phyloP scores from a whole-genome alignment of 345 rosid genomes.

The Ceriops zippeliana region DNA sequence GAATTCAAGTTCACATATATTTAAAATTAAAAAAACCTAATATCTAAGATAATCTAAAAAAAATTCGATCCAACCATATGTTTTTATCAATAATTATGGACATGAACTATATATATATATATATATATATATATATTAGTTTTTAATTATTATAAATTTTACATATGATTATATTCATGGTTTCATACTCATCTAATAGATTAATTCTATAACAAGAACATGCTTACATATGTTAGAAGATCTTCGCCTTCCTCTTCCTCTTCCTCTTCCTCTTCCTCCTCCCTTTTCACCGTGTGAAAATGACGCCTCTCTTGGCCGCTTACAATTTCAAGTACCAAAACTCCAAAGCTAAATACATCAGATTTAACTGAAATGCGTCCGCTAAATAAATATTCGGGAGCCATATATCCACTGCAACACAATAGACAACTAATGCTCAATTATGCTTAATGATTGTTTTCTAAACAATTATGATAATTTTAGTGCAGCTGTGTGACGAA shows the following conservation, averaged over 20 bases:
- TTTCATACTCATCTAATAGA: background rate
- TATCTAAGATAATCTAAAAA: too few species aligned
- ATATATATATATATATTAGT: too few species aligned
- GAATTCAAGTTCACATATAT: too few species aligned
- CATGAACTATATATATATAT: too few species aligned
- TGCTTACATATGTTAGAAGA: slow-evolving; percentile 31
- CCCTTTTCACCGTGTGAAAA: background rate
- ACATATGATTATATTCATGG: background rate
- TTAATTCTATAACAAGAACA: background rate
- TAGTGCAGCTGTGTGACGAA: background rate
- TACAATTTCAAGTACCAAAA: slow-evolving; percentile 28
- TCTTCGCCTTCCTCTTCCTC: slow-evolving; percentile 8
- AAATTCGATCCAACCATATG: too few species aligned
- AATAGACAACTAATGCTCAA: background rate
- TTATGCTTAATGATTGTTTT: background rate
- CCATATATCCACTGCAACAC: slow-evolving; percentile 41
- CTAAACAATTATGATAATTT: too few species aligned
- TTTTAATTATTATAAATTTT: too few species aligned
- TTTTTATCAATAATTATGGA: too few species aligned
- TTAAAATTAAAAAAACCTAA: too few species aligned
- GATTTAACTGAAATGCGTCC: slow-evolving; percentile 39
- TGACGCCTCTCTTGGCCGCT: slow-evolving; percentile 20
- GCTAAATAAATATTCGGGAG: slow-evolving; percentile 32
- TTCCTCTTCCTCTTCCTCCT: background rate
- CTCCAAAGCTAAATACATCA: slow-evolving; percentile 41